phyloP scores from a whole-genome alignment of 192 early-diverging fungal genomes.

The Backusella parvicylindrica region DNA sequence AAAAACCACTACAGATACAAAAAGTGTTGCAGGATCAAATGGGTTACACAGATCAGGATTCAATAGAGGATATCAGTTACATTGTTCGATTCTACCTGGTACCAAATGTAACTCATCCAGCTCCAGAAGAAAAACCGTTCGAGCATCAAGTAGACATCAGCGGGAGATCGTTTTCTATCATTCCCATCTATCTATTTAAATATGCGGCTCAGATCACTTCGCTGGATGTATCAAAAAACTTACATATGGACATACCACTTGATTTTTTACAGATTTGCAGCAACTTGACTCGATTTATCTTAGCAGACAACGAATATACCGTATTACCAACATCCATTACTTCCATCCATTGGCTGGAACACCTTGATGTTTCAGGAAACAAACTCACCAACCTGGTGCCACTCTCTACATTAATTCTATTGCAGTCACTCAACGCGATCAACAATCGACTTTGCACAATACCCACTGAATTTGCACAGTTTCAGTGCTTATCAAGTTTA shows the following conservation, averaged over 20 bases:
- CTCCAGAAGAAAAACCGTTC: constrained; percentile 39
- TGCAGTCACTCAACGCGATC: constrained; percentile 61
- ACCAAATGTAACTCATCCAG: constrained; percentile 34
- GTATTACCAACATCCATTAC: constrained; percentile 65
- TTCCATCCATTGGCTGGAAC: constrained; percentile 56
- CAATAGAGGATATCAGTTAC: constrained; percentile 72
- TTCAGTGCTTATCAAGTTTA: constrained; percentile 56
- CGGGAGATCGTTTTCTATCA: constrained; percentile 66
- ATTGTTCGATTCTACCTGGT: constrained; percentile 73
- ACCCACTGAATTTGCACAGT: constrained; percentile 57
- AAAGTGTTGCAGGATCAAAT: constrained; percentile 68
- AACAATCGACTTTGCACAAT: constrained; percentile 73
- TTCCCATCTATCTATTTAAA: constrained; percentile 76
- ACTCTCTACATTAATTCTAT: constrained; percentile 52
- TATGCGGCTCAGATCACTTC: constrained; percentile 68
- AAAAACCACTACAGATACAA: constrained; percentile 74
- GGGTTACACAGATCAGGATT: constrained; percentile 76
- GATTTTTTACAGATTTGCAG: constrained; percentile 80
- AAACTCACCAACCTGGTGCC: constrained; percentile 62
- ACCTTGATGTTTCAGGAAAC: constrained; percentile 79
- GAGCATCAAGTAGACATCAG: constrained; percentile 67
- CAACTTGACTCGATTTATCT: constrained; percentile 58
- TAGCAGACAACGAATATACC: constrained; percentile 68
- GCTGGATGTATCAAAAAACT: constrained; percentile 79
- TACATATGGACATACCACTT: constrained; percentile 74